Percentiles rank a stretch among this genome's conserved stretches.
These are phyloP conservation scores for Metschnikowia vanudenii DNA, from an alignment of 805 yeast genomes.

Conservation along the genomic window DNA sequence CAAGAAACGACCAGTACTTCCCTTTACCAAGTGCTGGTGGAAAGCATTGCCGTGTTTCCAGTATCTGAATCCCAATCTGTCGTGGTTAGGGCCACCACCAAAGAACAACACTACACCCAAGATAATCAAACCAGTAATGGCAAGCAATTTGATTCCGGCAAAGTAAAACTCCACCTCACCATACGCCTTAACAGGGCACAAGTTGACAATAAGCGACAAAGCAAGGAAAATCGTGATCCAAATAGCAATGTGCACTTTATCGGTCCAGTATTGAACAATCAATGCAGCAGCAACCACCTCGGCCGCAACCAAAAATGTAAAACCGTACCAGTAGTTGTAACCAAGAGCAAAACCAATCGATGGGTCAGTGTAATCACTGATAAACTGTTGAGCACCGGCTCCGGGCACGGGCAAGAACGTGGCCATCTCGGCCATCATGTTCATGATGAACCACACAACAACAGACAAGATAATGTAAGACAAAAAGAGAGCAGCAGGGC, in stretches of 20 bases:
- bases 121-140: conserved; percentile 22
- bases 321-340: conserved; percentile 23
- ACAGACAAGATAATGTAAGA: conserved; percentile 19
- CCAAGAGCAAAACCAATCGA: conserved; percentile 22
- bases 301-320: conserved; percentile 20
- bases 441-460: conserved; percentile 24
- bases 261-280: conserved; percentile 22
- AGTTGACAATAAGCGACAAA: conserved; percentile 13
- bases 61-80: conserved; percentile 22
- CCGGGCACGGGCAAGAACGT: conserved; percentile 23
- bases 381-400: conserved; percentile 22
- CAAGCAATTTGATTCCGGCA: conserved; percentile 21
- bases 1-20: conserved; percentile 25
- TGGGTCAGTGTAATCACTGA: conserved; percentile 19
- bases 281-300: conserved; percentile 22
- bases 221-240: conserved; percentile 37
- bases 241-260: conserved; percentile 32
- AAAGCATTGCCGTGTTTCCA: conserved; percentile 31
- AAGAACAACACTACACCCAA: conserved; percentile 22
- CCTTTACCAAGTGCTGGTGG: conserved; percentile 41
- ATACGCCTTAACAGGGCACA: conserved; percentile 19
- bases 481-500: conserved; percentile 22
- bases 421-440: conserved; percentile 24
- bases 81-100: conserved; percentile 24
- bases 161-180: conserved; percentile 22